Evolutionary conservation across 2,329 filamentous ascomycete species (phyloP).

Genomic region (Pyrenophora tritici-repentis): DNA sequence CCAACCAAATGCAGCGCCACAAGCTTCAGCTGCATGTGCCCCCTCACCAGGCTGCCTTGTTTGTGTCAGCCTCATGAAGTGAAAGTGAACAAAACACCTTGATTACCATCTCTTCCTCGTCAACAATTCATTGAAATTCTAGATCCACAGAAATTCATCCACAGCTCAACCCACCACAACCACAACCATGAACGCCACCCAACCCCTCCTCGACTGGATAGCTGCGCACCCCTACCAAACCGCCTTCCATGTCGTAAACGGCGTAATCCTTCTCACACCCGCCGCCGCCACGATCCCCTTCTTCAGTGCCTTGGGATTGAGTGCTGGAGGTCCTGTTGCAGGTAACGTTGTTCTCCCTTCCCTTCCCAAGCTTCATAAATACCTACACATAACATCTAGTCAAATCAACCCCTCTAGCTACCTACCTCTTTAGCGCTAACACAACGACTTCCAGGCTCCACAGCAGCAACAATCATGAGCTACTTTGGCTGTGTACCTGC

Average conservation of each 20-base stretch:
- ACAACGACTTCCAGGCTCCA: slow-evolving; percentile 22
- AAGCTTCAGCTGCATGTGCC: neutral
- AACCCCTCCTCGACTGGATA: slow-evolving; percentile 24
- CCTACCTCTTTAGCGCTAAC: neutral
- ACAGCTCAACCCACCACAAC: neutral
- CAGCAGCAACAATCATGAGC: slow-evolving; percentile 28
- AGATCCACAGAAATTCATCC: neutral
- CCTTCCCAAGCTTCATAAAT: too few species aligned
- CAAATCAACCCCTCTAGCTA: neutral
- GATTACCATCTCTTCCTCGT: neutral
- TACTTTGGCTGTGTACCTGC: slow-evolving; percentile 28
- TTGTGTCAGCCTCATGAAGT: neutral
- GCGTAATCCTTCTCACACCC: slow-evolving; percentile 28
- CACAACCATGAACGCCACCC: slow-evolving; percentile 4
- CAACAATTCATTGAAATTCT: neutral
- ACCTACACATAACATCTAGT: too few species aligned
- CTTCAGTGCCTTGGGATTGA: slow-evolving; percentile 28
- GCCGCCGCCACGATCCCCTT: slow-evolving; percentile 30
- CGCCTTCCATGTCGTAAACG: slow-evolving; percentile 29
- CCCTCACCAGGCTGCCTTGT: neutral
- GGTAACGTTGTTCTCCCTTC: slow-evolving; percentile 3
- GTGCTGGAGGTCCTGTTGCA: slow-evolving; percentile 25
- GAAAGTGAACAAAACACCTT: neutral
- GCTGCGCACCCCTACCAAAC: slow-evolving; percentile 32
- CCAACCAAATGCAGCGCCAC: slow-evolving; percentile 10